Evolutionary conservation across 768 basidiomycete genomes (phyloP), one percentile per base, ranked within the genome.

Genomic region (Boletus rufocinnamomeus): DNA sequence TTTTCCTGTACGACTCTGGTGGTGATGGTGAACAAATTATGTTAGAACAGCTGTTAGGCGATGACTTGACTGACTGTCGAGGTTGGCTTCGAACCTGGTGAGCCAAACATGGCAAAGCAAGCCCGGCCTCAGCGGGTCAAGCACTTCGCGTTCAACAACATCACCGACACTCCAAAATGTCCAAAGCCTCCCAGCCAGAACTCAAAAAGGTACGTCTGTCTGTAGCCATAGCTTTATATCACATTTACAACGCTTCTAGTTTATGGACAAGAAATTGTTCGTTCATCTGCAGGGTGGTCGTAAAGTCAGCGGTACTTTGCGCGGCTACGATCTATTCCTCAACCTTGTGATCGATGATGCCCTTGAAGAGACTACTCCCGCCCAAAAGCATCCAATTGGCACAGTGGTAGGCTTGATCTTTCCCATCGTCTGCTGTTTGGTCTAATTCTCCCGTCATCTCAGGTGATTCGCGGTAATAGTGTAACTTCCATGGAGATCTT

Each of bases 261-360:
- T 97, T 72, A 98, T 99, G 95, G 97, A 99, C 84, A 96, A 98
- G 80, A 91, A 89, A 69, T 79, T 98, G 65, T 95, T 95, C 75
- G 80, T 99, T 68, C 86, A 96, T 77, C 80, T 99, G 8, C 95
- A 97, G 72, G 93, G 91, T 48, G 94, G 94, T 55, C 88, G 96
- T 69, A 93, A 93, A 84, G 92, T 99, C 68, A 94, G 92, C 77
- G 97, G 97, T 54, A 87, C 86, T 16, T 78, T 99, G 51, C 88
- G 97, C 62, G 97, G 97, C 52, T 99, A 97, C 75, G 97, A 99
- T 80, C 89, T 99, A 63, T 99, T 99, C 81, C 79, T 99, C 72
- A 99, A 99, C 75, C 82, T 99, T 40, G 97, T 98, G 64, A 86
- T 99, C 73, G 97, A 98, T 74, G 93, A 98, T 69, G 92, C 93